Evolutionary conservation across 176 grass and related monocot species (phyloP).

Genomic region (Rhipidocladum racemiflorum): DNA sequence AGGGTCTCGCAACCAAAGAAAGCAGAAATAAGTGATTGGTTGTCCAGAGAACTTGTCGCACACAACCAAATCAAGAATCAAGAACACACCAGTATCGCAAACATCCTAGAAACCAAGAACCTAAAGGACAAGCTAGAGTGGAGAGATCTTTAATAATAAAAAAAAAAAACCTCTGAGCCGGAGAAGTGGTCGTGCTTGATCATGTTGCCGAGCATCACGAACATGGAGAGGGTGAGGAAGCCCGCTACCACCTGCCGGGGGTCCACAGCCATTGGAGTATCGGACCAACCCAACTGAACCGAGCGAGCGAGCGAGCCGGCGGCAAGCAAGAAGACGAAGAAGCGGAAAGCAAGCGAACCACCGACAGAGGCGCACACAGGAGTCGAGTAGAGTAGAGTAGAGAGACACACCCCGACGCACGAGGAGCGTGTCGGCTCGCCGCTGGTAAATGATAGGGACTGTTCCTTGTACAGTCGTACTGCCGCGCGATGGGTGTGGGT

Average conservation of each 20-base stretch:
- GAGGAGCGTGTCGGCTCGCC: conserved; percentile 10
- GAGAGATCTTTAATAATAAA: background rate
- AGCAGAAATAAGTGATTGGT: background rate
- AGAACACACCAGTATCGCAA: background rate
- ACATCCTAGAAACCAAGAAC: background rate
- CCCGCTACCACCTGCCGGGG: conserved; percentile 71
- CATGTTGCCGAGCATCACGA: conserved; percentile 87
- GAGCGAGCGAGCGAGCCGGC: background rate
- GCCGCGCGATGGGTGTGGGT: background rate
- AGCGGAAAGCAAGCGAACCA: background rate
- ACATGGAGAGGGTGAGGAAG: conserved; percentile 85
- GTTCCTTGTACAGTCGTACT: background rate
- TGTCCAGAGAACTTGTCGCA: background rate
- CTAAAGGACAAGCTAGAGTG: background rate
- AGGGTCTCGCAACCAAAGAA: background rate
- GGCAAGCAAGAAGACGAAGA: background rate
- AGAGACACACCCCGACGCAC: background rate
- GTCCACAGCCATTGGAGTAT: conserved; percentile 54
- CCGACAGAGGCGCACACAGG: conserved; percentile 17
- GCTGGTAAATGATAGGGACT: background rate
- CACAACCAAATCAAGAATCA: background rate
- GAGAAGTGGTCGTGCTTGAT: conserved; percentile 77
- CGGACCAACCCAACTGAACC: background rate
- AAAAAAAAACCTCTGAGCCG: conserved; percentile 36
- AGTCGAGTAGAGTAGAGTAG: background rate